Base-by-base conservation (phyloP, 305 asterid species). In the Nicotiana rustica region DNA sequence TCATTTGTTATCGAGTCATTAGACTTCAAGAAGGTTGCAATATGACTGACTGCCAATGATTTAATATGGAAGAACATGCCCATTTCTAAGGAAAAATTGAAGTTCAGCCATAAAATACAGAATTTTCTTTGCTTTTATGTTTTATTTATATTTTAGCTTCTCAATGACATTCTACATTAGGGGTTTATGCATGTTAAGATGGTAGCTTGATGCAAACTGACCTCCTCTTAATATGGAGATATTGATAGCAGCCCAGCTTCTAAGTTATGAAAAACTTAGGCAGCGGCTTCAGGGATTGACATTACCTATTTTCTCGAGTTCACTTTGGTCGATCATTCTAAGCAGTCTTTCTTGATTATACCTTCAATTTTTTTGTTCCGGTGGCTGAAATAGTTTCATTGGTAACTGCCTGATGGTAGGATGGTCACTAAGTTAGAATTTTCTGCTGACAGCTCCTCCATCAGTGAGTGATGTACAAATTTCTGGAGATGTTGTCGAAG, bases 401-500 rank as follows among this genome's bases (percentile, higher is more conserved):
- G 41, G 25, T 52, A 29, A 15, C 65, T 14, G 44, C 65, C 80
- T 75, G 80, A 25, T 75, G 65, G 47, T 59, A 49, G 62, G 15
- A 49, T 52, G 79, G 25, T 52, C 41, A 73, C 62, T 73, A 21
- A 49, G 79, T 73, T 49, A 47, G 13, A 47, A 13, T 83, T 77
- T 55, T 57, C 78, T 70, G 79, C 82, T 87, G 90, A 86, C 96
- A 97, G 99, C 99, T 89, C 92, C 93, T 84, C 99, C 99, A 31
- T 93, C 99, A n/a, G 99, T 97, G 81, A 88, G 88, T 86, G 90
- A 92, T 85, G 89, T 95, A 14, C 93, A 84, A 83, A 88, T 97
- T 83, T 90, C 82, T 84, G 99, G 99, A 86, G 99, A 97, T 56
- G 82, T 85, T 19, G 84, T 97, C 75, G 99, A 97, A 89, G 99